Percentiles rank a stretch among this genome's conserved stretches.
Conservation (phyloP, 2,329 filamentous ascomycete genomes). For the Talaromyces sp. region DNA sequence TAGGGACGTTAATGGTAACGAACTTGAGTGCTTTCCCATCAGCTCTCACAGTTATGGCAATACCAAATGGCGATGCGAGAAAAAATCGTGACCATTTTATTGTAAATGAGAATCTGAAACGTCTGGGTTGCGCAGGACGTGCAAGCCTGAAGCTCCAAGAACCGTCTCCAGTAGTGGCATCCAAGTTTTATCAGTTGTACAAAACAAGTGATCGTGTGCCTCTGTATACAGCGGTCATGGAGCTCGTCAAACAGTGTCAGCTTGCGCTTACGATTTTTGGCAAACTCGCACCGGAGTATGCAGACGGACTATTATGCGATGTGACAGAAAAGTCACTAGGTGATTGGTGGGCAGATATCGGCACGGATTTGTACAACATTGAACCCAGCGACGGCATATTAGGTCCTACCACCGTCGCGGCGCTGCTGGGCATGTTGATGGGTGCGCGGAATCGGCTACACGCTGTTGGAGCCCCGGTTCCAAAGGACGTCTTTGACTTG, state of each 20-base stretch:
- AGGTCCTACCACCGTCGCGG: constrained; percentile 85
- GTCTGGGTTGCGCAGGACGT: constrained; percentile 84
- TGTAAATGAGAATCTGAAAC: constrained; percentile 89
- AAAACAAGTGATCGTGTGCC: constrained; percentile 77
- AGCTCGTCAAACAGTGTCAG: constrained; percentile 88
- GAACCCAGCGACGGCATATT: constrained; percentile 91
- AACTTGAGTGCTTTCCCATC: constrained; percentile 91
- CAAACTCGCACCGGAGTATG: constrained; percentile 79
- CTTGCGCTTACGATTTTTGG: constrained; percentile 82
- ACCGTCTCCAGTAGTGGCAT: constrained; percentile 74
- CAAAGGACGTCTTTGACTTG: constrained; percentile 89
- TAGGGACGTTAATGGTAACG: constrained; percentile 88
- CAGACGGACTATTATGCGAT: constrained; percentile 88
- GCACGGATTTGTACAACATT: constrained; percentile 83
- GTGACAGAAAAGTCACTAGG: constrained; percentile 82
- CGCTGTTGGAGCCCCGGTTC: constrained; percentile 74
- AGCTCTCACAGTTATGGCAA: constrained; percentile 81
- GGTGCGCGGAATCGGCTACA: constrained; percentile 86
- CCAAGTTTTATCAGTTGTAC: constrained; percentile 90
- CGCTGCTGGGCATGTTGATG: constrained; percentile 78
- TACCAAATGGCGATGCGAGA: constrained; percentile 79
- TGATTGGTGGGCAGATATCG: constrained; percentile 95
- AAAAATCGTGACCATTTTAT: constrained; percentile 80
- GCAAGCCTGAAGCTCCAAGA: constrained; percentile 75
- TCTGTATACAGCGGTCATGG: constrained; percentile 71